A percentile compares a stretch with the other conserved stretches of the same genome.
Conservation (phyloP, 345 rosid species). For the Hypericum perforatum region DNA sequence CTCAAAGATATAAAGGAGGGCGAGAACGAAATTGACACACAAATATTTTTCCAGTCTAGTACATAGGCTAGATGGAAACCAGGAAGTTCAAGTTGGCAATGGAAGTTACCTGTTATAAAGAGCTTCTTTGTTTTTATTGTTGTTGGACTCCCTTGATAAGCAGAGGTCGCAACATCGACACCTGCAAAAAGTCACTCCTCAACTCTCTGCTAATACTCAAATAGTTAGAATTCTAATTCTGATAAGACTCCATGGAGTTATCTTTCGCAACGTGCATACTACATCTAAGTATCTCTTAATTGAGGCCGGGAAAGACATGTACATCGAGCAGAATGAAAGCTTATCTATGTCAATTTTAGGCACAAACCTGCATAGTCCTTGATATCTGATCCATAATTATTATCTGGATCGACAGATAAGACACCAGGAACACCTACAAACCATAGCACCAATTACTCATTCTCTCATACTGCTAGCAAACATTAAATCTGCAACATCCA, state of each 20-base stretch:
- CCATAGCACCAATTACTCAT: slow-evolving; percentile 5
- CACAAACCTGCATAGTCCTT: slow-evolving; percentile 62
- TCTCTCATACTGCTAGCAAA: slow-evolving; percentile 3
- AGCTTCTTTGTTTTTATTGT: slow-evolving; percentile 65
- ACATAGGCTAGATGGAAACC: too few relatives aligned
- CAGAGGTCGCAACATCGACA: slow-evolving; percentile 17
- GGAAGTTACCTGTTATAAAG: slow-evolving; percentile 69
- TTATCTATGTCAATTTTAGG: too few relatives aligned
- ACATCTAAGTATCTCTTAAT: neutral
- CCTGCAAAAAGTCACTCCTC: slow-evolving; percentile 22
- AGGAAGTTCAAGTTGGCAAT: neutral
- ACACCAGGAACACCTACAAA: slow-evolving; percentile 83
- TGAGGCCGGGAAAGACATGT: neutral
- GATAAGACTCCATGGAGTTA: too few relatives aligned
- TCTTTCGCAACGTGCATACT: too few relatives aligned
- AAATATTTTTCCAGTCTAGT: too few relatives aligned
- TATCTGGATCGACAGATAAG: slow-evolving; percentile 65
- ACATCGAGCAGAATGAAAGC: neutral
- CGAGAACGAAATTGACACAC: too few relatives aligned
- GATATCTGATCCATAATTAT: slow-evolving; percentile 45
- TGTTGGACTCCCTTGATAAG: slow-evolving; percentile 12
- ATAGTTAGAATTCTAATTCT: too few relatives aligned
- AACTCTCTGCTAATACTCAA: too few relatives aligned
- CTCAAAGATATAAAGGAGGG: too few relatives aligned
- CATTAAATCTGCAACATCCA: slow-evolving; percentile 9